Conservation (phyloP, 164 flowering plant species). For the Aristolochia contorta region DNA sequence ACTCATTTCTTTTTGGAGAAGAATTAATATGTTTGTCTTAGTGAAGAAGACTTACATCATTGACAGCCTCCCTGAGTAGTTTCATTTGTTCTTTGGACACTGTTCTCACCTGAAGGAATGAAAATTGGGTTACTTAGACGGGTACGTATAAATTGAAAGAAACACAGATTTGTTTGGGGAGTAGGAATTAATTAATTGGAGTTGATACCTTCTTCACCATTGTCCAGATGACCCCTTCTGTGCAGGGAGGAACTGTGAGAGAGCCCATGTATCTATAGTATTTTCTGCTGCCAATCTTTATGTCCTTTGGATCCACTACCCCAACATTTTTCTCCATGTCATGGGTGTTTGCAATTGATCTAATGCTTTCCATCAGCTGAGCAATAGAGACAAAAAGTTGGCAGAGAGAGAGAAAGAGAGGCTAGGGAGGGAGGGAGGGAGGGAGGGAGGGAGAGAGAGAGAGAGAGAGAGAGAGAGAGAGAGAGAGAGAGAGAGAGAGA, state of each 20-base stretch:
- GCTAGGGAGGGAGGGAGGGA: not conserved
- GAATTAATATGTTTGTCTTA: no score
- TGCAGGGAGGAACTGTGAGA: slow-evolving; percentile 39
- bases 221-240: slow-evolving; percentile 44
- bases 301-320: slow-evolving; percentile 20
- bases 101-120: slow-evolving; percentile 8
- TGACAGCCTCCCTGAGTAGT: slow-evolving; percentile 5
- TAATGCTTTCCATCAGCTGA: slow-evolving; percentile 21
- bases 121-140: not conserved
- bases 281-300: slow-evolving; percentile 21
- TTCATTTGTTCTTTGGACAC: slow-evolving; percentile 10
- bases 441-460: not conserved
- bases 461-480: no score
- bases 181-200: not conserved
- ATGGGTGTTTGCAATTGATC: slow-evolving; percentile 7
- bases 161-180: not conserved
- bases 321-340: slow-evolving; percentile 16
- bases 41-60: slow-evolving; percentile 6
- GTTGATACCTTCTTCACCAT: slow-evolving; percentile 32
- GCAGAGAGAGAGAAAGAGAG: no score
- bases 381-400: no score
- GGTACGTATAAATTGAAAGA: no score
- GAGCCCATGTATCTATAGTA: slow-evolving; percentile 46
- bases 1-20: not conserved
- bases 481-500: no score